Evolutionary conservation across 129 eudicot species (phyloP), one percentile per base, ranked within the genome.

Genomic region (Kitagawia praeruptora): DNA sequence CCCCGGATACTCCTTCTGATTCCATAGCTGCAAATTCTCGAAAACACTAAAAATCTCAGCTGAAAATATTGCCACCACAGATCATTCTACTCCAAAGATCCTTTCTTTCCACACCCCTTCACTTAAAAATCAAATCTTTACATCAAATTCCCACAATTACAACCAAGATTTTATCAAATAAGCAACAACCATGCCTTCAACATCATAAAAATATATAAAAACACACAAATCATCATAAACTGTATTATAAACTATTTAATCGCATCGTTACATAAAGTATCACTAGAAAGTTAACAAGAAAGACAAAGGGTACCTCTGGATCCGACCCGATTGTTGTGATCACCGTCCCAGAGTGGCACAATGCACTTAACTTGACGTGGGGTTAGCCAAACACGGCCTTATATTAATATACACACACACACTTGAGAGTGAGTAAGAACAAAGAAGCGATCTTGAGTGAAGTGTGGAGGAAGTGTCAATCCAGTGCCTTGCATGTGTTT

Each of bases 1-100:
- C 97, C 97, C 89, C 89, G 42, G 85, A 82, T 84, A 89, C 97
- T 44, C 87, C 90, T 91, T 91, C 97, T 42, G 92, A 85, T 81
- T 91, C 97, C 93, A 91, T 91, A 58, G 70, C 75, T 31, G 44
- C 83, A 16, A 34, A 9, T 75, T 39, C n/a, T 61, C 80, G 70
- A 56, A 70, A 74, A 49, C 54, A 74, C 78, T 42, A 1, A n/a
- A 53, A 42, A 46, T 23, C 37, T n/a, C 76, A 42, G 53, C 76
- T 11, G 27, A 41, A 73, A 3, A 15, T 1, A 42, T 13, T 73
- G 53, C 54, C 53, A 42, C 51, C 18, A 73, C 27, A n/a, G 34
- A 72, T 72, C 25, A 45, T 41, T 41, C 46, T 39, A 72, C 0
- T 41, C 15, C 76, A 41, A 41, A 72, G 15, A 8, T 41, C 76